Percentiles rank a stretch among this genome's conserved stretches.
Conservation (phyloP, 2,329 filamentous ascomycete species). For the Paracoccidioides lutzii region DNA sequence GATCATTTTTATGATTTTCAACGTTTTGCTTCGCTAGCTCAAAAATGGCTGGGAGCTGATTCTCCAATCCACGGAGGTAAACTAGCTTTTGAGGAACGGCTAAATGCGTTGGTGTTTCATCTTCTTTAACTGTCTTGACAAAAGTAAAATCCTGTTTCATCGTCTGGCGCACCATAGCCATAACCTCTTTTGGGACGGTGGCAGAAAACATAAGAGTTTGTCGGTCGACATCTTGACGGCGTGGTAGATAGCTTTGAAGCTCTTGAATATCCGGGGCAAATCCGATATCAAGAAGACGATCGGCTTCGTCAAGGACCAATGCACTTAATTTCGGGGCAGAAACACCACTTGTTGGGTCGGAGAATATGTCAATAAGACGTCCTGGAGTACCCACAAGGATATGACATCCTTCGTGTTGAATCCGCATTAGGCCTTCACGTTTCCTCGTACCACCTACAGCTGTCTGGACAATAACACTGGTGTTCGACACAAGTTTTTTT, state of each 20-base stretch:
- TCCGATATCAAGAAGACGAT: slow-evolving; percentile 54
- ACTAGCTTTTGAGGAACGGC: slow-evolving; percentile 70
- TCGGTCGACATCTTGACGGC: slow-evolving; percentile 49
- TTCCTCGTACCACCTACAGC: slow-evolving; percentile 93
- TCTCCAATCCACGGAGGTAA: slow-evolving; percentile 54
- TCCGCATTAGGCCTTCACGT: slow-evolving; percentile 49
- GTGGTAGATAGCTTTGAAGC: slow-evolving; percentile 52
- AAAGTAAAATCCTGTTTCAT: slow-evolving; percentile 79
- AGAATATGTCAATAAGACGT: slow-evolving; percentile 68
- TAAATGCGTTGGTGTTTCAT: slow-evolving; percentile 76
- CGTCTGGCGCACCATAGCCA: slow-evolving; percentile 61
- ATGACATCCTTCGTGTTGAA: slow-evolving; percentile 67
- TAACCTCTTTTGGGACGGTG: slow-evolving; percentile 74
- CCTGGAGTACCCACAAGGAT: slow-evolving; percentile 84
- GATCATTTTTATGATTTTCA: slow-evolving; percentile 27
- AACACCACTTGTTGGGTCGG: slow-evolving; percentile 50
- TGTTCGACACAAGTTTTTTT: slow-evolving; percentile 49
- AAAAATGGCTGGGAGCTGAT: slow-evolving; percentile 61
- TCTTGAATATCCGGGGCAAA: slow-evolving; percentile 54
- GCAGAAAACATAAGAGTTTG: slow-evolving; percentile 95
- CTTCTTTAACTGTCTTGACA: slow-evolving; percentile 70
- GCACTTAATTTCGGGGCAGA: slow-evolving; percentile 48
- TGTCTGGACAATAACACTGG: slow-evolving; percentile 55
- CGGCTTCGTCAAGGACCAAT: slow-evolving; percentile 53
- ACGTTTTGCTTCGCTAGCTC: slow-evolving; percentile 58